Base-by-base conservation (phyloP, 2,329 filamentous ascomycete genomes). In the Cercospora brassicicola region DNA sequence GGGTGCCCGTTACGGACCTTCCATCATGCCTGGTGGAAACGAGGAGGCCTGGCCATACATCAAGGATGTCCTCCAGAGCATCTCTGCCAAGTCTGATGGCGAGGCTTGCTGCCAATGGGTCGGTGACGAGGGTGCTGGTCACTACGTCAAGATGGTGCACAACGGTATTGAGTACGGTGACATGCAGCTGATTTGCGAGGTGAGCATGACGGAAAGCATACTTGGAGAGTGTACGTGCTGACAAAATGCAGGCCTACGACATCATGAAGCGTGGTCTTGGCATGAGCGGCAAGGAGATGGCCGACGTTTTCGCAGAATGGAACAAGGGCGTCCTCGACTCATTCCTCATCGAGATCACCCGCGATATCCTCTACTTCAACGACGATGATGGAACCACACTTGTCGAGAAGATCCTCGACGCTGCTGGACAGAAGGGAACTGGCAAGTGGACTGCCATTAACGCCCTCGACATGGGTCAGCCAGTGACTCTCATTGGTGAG, bases 141-240 rank as follows among this genome's bases (percentile, higher is more conserved):
- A 99, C 90, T 99, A 97, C 88, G 94, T 99, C 87, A 99, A 99
- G 92, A 99, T 99, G 95, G 95, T 99, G 73, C 95, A 99, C 91
- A 99, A 99, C 85, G 95, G 95, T 88, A 99, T 99, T 78, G 95
- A 99, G 86, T 99, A 99, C 82, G 95, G 95, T 89, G 95, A 99
- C 86, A 99, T 99, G 95, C 95, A 99, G 88, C 88, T 99, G 79
- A 99, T 99, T 82, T 96, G 91, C 84, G 95, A 99, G 90, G 94
- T 97, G 84, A 77, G 88, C 63, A 64, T 48, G 10, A 28, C 48
- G 31, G 9, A 60, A 36, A 55, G 15, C 10, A 48, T 20, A 36
- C 10, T 18, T 28, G 23, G 56, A 20, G 53, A 66, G 15, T 31
- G 30, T 18, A 36, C 55, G 18, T 65, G 60, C 69, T 74, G 18